Percentiles rank a stretch among this genome's conserved stretches.
phyloP scores from a whole-genome alignment of 495 filamentous ascomycete genomes.

The Pyronema domesticum region DNA sequence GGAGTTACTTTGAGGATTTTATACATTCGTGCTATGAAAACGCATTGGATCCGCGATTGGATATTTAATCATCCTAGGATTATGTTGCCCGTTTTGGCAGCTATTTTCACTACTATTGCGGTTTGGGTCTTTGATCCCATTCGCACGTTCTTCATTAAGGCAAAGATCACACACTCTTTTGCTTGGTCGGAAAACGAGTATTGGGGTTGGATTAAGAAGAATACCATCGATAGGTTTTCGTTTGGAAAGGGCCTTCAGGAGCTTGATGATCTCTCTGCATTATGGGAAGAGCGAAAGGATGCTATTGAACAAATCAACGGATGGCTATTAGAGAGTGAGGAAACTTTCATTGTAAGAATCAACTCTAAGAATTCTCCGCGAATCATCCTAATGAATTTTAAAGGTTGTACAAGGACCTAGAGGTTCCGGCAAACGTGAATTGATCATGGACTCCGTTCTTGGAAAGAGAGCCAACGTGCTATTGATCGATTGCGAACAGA shows the following conservation, averaged over 20 bases:
- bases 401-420: constrained; percentile 66
- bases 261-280: constrained; percentile 49
- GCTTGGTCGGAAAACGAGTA: constrained; percentile 51
- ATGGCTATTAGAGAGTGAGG: constrained; percentile 73
- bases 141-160: constrained; percentile 76
- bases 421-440: constrained; percentile 76
- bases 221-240: constrained; percentile 52
- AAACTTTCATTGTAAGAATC: constrained; percentile 57
- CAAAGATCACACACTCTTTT: constrained; percentile 62
- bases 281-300: constrained; percentile 75
- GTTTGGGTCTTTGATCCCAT: constrained; percentile 87
- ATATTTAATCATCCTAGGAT: constrained; percentile 73
- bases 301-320: constrained; percentile 62
- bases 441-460: constrained; percentile 70
- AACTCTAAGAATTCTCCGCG: background rate
- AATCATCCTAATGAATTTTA: background rate
- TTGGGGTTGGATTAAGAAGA: constrained; percentile 63
- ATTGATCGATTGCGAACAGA: constrained; percentile 86
- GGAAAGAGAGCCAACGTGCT: constrained; percentile 59
- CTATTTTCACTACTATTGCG: constrained; percentile 62
- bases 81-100: constrained; percentile 65
- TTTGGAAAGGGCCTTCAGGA: constrained; percentile 38
- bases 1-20: constrained; percentile 50
- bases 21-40: constrained; percentile 60
- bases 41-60: constrained; percentile 73